A percentile compares a stretch with the other conserved stretches of the same genome.
Evolutionary conservation across 371 early-diverging fungal species (phyloP).

Genomic region (Syncephalastrum racemosum): DNA sequence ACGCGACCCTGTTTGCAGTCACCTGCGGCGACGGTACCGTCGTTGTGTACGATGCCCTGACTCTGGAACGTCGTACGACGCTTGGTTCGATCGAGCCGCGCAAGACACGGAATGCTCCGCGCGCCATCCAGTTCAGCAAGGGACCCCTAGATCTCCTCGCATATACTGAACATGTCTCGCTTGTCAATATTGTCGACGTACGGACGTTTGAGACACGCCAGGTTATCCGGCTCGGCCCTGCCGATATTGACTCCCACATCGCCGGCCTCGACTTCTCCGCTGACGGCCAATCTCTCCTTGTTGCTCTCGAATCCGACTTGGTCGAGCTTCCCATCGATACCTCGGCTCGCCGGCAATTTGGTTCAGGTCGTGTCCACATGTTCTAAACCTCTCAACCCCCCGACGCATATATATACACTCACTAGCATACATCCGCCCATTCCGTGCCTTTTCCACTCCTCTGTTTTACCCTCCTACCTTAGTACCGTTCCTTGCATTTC

Average conservation of each 20-base stretch:
- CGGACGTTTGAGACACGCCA: conserved; percentile 75
- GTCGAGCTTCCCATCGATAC: conserved; percentile 25
- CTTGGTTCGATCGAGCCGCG: conserved; percentile 18
- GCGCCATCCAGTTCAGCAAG: conserved; percentile 25
- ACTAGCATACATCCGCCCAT: no score
- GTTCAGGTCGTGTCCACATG: neutral
- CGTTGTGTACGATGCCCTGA: conserved; percentile 68
- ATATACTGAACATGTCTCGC: conserved; percentile 62
- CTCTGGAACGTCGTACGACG: conserved; percentile 28
- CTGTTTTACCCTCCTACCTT: no score
- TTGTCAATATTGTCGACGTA: conserved; percentile 79
- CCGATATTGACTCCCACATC: conserved; percentile 29
- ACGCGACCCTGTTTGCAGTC: conserved; percentile 69
- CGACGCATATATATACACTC: no score
- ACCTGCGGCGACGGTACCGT: conserved; percentile 79
- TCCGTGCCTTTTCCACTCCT: no score
- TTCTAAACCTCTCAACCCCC: no score
- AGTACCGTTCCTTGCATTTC: no score
- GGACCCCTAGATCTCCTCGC: conserved; percentile 26
- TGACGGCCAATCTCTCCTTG: conserved; percentile 22
- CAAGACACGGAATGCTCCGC: conserved; percentile 20
- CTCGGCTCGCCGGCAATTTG: conserved; percentile 21
- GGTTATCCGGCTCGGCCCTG: conserved; percentile 47
- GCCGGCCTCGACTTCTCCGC: conserved; percentile 31
- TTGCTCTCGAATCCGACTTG: conserved; percentile 22